Conservation (phyloP, 2,329 filamentous ascomycete genomes). For the Proliferodiscus dingleyae region DNA sequence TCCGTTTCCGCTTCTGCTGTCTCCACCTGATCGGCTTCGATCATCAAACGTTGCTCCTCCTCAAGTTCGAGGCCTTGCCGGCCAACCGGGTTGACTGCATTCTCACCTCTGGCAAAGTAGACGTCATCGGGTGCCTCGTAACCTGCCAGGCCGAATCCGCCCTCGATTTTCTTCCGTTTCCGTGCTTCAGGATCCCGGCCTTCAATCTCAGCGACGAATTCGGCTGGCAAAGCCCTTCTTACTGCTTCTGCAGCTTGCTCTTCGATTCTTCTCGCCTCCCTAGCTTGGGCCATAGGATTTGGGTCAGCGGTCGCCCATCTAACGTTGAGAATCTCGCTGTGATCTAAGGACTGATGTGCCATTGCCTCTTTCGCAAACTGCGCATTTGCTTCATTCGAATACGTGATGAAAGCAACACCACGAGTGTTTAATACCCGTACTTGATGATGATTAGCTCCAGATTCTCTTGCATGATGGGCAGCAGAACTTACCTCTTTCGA, state of each 20-base stretch:
- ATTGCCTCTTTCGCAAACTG: slow-evolving; percentile 94
- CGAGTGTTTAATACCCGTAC: slow-evolving; percentile 79
- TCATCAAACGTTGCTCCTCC: slow-evolving; percentile 53
- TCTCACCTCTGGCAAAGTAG: slow-evolving; percentile 78
- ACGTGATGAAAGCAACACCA: slow-evolving; percentile 94
- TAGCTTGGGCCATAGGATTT: slow-evolving; percentile 89
- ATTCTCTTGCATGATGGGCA: neutral
- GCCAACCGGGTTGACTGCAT: slow-evolving; percentile 56
- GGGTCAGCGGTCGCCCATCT: slow-evolving; percentile 96
- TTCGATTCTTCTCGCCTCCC: slow-evolving; percentile 83
- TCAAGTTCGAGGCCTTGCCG: slow-evolving; percentile 59
- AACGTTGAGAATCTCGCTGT: slow-evolving; percentile 90
- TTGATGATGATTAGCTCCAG: slow-evolving; percentile 25
- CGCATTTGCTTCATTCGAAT: slow-evolving; percentile 81
- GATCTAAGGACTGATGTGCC: slow-evolving; percentile 88
- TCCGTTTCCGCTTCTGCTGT: slow-evolving; percentile 35
- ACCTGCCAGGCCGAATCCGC: slow-evolving; percentile 67
- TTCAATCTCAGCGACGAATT: slow-evolving; percentile 91
- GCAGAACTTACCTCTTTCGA: slow-evolving; percentile 62
- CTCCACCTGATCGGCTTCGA: slow-evolving; percentile 42
- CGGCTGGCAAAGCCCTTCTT: slow-evolving; percentile 76
- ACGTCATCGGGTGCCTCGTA: slow-evolving; percentile 94
- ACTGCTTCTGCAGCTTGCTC: slow-evolving; percentile 97
- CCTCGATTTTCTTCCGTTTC: slow-evolving; percentile 86
- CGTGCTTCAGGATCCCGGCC: slow-evolving; percentile 80